These are phyloP conservation scores for Setaria italica DNA, from an alignment of 202 grass and related monocot genomes.

Conservation along the genomic window DNA sequence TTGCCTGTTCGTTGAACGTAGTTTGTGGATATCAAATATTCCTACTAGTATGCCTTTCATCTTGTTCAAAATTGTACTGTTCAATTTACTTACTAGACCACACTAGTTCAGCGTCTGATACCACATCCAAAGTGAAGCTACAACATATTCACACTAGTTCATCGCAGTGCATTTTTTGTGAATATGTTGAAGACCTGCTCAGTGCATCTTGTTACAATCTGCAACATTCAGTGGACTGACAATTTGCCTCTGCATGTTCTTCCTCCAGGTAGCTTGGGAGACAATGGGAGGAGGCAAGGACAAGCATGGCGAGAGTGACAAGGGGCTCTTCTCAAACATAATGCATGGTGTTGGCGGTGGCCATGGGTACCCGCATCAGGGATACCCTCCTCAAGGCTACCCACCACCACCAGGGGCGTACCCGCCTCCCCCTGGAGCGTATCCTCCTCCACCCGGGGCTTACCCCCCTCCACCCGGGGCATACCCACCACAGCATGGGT, in stretches of 20 bases:
- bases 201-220: neutral
- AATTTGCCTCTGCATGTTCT: neutral
- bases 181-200: neutral
- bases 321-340: constrained; percentile 65
- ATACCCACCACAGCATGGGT: constrained; percentile 54
- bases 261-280: constrained; percentile 11
- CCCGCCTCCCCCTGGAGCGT: constrained; percentile 38
- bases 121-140: neutral
- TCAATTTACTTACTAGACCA: neutral
- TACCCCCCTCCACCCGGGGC: constrained; percentile 55
- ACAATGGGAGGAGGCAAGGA: constrained; percentile 75
- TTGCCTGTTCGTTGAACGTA: no score
- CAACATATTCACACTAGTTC: neutral
- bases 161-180: neutral
- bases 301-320: constrained; percentile 55
- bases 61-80: no score
- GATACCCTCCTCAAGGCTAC: constrained; percentile 72
- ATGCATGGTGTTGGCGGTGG: constrained; percentile 41
- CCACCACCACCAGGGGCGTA: constrained; percentile 49
- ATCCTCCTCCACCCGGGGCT: constrained; percentile 45
- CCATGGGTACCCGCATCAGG: constrained; percentile 59
- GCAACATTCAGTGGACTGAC: neutral
- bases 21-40: no score
- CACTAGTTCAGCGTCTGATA: neutral
- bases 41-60: no score